Base-by-base conservation (phyloP, 768 basidiomycete species). In the Jaapia argillacea region DNA sequence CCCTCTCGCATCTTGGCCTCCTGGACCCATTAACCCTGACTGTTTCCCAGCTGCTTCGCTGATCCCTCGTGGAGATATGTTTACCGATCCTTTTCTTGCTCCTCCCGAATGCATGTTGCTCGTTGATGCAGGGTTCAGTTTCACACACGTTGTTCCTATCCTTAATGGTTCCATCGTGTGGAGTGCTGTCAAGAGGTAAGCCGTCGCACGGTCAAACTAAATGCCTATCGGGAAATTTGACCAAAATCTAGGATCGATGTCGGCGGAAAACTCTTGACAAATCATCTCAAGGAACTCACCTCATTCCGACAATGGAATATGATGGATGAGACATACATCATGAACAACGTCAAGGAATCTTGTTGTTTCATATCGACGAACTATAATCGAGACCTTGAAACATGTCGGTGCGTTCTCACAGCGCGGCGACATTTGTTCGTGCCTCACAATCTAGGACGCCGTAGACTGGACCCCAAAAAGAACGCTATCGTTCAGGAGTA, bases 231-330 rank as follows among this genome's bases (percentile, higher is more conserved):
- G n/a, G n/a, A n/a, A n/a, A n/a, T n/a, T n/a, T n/a, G n/a, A n/a
- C n/a, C n/a, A n/a, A n/a, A n/a, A n/a, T n/a, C n/a, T 60, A 94
- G 93, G 56, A 78, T 98, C 60, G 91, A 96, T 56, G 81, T 96
- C 14, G 93, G 94, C 41, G 94, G 93, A 38, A 96, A 98, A 65
- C 72, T 98, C 6, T 62, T 98, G 45, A 97, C 93, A 21, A 97
- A 98, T 62, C 87, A 94, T 41, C 74, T 98, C 20, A 96, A 96
- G 57, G 88, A 93, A 56, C 72, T 93, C 36, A 77, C 93, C 4
- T 94, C 91, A 10, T 97, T 86, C 60, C 81, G 94, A 36, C 93
- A 97, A 57, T 97, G 89, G 87, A 89, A 97, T 60, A 90, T 97
- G 87, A 92, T 93, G 81, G 91, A 96, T 55, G 85, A 97, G 60